phyloP scores from a whole-genome alignment of 148 eudicot genomes.

The Chenopodium formosanum region DNA sequence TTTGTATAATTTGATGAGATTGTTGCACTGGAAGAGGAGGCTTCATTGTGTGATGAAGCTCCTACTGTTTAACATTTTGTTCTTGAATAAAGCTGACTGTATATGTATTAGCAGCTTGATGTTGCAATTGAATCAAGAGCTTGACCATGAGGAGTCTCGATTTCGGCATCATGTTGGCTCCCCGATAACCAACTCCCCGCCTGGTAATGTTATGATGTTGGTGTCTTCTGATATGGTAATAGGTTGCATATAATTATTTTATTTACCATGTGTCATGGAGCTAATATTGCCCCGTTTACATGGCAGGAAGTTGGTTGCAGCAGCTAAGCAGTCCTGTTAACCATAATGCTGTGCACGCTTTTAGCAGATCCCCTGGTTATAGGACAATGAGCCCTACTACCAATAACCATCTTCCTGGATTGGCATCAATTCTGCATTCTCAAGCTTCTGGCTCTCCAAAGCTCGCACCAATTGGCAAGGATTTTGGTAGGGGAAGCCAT shows the following conservation, averaged over 20 bases:
- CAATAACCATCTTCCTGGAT: conserved; percentile 46
- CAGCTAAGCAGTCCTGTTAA: conserved; percentile 64
- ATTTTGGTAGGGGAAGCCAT: conserved; percentile 42
- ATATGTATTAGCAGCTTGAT: conserved; percentile 48
- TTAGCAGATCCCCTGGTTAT: conserved; percentile 52
- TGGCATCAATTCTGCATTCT: conserved; percentile 64
- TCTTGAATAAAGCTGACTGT: conserved; percentile 6
- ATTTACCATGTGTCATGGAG: neutral
- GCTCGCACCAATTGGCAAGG: conserved; percentile 70
- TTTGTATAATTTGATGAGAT: neutral
- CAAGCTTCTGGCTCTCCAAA: conserved; percentile 48
- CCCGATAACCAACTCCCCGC: conserved; percentile 65
- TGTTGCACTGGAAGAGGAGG: neutral
- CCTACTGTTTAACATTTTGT: neutral
- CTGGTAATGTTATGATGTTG: conserved; percentile 44
- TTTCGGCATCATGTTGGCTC: conserved; percentile 63
- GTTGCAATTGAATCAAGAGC: conserved; percentile 72
- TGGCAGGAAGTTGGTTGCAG: conserved; percentile 67
- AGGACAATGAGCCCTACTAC: conserved; percentile 52
- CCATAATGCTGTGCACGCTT: conserved; percentile 43
- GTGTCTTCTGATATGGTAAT: neutral
- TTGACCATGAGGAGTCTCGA: conserved; percentile 65
- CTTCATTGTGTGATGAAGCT: neutral
- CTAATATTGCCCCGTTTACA: conserved; percentile 8
- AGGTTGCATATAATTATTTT: neutral